Percentiles rank a stretch among this genome's conserved stretches.
These are phyloP conservation scores for Septoria linicola DNA, from an alignment of 2,329 filamentous ascomycete species.

Conservation along the genomic window DNA sequence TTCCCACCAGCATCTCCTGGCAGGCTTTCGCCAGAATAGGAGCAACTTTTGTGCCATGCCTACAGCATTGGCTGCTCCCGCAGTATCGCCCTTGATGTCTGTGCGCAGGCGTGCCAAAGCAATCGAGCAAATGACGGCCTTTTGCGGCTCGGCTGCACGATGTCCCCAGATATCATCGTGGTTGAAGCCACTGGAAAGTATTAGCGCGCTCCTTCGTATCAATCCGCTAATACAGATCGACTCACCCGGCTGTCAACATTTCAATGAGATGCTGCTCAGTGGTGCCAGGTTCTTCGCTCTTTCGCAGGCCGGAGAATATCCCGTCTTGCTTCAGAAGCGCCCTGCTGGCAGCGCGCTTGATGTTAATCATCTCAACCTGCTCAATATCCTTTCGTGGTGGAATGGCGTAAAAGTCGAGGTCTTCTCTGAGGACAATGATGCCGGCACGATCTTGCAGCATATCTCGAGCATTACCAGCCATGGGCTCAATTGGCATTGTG, in stretches of 20 bases:
- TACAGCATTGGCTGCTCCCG: conserved; percentile 72
- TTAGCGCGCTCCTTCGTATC: not conserved
- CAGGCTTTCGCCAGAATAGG: conserved; percentile 97
- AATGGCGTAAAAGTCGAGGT: conserved; percentile 96
- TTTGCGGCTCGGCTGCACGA: conserved; percentile 94
- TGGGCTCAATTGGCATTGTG: conserved; percentile 68
- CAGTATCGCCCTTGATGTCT: conserved; percentile 67
- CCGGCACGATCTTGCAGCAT: conserved; percentile 85
- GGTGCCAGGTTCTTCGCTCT: conserved; percentile 92
- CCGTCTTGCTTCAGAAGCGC: conserved; percentile 86
- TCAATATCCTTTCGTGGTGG: conserved; percentile 81
- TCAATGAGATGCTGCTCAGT: conserved; percentile 98
- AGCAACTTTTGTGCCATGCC: conserved; percentile 98
- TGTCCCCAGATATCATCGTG: conserved; percentile 95
- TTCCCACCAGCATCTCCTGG: conserved; percentile 97
- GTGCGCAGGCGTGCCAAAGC: conserved; percentile 89
- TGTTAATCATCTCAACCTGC: conserved; percentile 87
- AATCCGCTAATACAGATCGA: not conserved
- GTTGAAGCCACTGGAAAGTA: conserved; percentile 75
- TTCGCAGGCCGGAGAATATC: conserved; percentile 92
- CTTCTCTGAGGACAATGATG: conserved; percentile 94
- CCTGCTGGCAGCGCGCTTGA: conserved; percentile 86
- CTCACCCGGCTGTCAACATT: conserved; percentile 97
- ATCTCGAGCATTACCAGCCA: conserved; percentile 62
- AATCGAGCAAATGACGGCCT: conserved; percentile 96